Percentiles rank a stretch among this genome's conserved stretches.
These are phyloP conservation scores for Cetradonia linearis DNA, from an alignment of 495 filamentous ascomycete species.

Conservation along the genomic window DNA sequence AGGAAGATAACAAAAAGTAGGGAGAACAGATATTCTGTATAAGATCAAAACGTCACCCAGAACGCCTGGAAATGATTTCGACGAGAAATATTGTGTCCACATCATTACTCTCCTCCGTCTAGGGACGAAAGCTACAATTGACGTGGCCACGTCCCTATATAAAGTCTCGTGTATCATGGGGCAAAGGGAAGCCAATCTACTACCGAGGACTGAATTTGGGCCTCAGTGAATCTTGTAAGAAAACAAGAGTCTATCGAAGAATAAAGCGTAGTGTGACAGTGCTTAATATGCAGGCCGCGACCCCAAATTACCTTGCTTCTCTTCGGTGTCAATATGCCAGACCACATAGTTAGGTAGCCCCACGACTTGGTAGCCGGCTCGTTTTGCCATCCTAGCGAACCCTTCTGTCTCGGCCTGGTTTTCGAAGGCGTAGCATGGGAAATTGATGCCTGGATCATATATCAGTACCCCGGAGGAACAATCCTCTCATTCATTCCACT, in stretches of 20 bases:
- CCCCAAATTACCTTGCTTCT: constrained; percentile 75
- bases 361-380: constrained; percentile 84
- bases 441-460: constrained; percentile 68
- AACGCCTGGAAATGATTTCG: constrained; percentile 5
- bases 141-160: not conserved
- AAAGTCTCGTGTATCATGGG: not conserved
- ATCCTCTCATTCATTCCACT: constrained; percentile 16
- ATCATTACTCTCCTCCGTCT: not conserved
- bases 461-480: not conserved
- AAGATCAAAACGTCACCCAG: constrained; percentile 5
- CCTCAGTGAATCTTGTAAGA: not conserved
- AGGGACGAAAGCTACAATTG: not conserved
- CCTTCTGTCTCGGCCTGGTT: constrained; percentile 99
- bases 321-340: constrained; percentile 98
- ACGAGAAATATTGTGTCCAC: constrained; percentile 3
- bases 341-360: constrained; percentile 96
- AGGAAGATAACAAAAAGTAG: not conserved
- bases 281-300: constrained; percentile 22
- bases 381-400: constrained; percentile 97
- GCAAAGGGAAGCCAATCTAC: constrained; percentile 6
- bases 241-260: not conserved
- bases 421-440: constrained; percentile 93
- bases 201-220: not conserved
- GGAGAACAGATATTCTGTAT: constrained; percentile 6
- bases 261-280: not conserved